Evolutionary conservation across 345 rosid genomes (phyloP).

Genomic region (Salix koriyanagi): DNA sequence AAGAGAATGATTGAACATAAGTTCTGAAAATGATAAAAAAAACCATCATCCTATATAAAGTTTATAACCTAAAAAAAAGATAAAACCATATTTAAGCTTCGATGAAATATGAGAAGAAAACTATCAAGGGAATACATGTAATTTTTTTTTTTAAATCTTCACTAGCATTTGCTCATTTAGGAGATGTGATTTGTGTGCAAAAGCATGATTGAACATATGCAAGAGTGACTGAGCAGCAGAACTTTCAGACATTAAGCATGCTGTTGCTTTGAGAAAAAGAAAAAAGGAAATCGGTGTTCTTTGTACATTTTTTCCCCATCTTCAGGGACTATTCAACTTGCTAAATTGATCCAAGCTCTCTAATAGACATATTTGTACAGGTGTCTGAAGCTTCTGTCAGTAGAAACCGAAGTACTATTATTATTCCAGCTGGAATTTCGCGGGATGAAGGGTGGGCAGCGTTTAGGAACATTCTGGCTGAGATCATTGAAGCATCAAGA

Average conservation of each 20-base stretch:
- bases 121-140: neutral
- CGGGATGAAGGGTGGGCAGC: conserved; percentile 98
- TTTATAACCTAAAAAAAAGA: neutral
- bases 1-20: neutral
- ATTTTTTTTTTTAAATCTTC: neutral
- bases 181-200: neutral
- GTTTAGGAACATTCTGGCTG: conserved; percentile 86
- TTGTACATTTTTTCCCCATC: neutral
- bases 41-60: neutral
- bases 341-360: neutral
- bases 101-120: neutral
- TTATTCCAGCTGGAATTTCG: conserved; percentile 85
- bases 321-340: neutral
- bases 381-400: conserved; percentile 95
- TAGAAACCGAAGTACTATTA: conserved; percentile 92
- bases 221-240: neutral
- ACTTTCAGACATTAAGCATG: neutral
- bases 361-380: conserved; percentile 31
- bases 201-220: neutral
- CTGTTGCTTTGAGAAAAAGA: neutral
- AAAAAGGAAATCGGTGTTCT: neutral
- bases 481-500: conserved; percentile 77
- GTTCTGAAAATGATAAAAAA: too few species aligned
- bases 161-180: neutral
- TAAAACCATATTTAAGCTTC: neutral